Percentiles rank a stretch among this genome's conserved stretches.
Conservation (phyloP, 371 early-diverging fungal genomes). For the Apophysomyces ossiformis region DNA sequence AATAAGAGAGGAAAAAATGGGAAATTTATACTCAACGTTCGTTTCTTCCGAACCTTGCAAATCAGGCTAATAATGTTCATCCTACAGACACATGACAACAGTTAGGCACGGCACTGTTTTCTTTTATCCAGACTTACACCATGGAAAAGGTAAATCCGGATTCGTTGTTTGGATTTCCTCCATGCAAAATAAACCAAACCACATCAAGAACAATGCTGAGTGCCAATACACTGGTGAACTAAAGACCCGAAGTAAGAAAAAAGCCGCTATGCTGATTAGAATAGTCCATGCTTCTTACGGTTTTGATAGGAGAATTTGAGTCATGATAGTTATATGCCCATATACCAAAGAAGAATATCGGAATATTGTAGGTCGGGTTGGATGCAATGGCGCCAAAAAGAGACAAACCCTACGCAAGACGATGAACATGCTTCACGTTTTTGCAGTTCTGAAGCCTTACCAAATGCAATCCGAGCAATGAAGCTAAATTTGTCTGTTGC, state of each 20-base stretch:
- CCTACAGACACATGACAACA: slow-evolving; percentile 19
- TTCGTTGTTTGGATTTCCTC: slow-evolving; percentile 35
- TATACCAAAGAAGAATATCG: slow-evolving; percentile 56
- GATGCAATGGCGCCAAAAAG: slow-evolving; percentile 48
- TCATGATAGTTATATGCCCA: slow-evolving; percentile 58
- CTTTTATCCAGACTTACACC: slow-evolving; percentile 35
- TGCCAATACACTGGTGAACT: slow-evolving; percentile 49
- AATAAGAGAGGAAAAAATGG: background rate
- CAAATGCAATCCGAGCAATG: slow-evolving; percentile 50
- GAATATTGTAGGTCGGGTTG: slow-evolving; percentile 52
- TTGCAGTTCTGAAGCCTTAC: slow-evolving; percentile 20
- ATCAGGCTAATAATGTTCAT: slow-evolving; percentile 52
- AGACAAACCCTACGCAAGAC: slow-evolving; percentile 34
- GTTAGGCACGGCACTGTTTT: background rate
- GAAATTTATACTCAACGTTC: background rate
- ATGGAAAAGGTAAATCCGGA: slow-evolving; percentile 48
- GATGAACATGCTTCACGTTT: background rate
- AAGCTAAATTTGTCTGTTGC: slow-evolving; percentile 52
- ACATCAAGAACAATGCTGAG: slow-evolving; percentile 51
- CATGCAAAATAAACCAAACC: slow-evolving; percentile 52
- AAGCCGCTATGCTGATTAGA: background rate
- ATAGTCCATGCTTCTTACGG: slow-evolving; percentile 25
- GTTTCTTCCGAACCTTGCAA: slow-evolving; percentile 38
- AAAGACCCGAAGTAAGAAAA: background rate
- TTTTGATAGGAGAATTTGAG: slow-evolving; percentile 52